phyloP scores from a whole-genome alignment of 768 basidiomycete genomes.

The Gloeostereum incarnatum region DNA sequence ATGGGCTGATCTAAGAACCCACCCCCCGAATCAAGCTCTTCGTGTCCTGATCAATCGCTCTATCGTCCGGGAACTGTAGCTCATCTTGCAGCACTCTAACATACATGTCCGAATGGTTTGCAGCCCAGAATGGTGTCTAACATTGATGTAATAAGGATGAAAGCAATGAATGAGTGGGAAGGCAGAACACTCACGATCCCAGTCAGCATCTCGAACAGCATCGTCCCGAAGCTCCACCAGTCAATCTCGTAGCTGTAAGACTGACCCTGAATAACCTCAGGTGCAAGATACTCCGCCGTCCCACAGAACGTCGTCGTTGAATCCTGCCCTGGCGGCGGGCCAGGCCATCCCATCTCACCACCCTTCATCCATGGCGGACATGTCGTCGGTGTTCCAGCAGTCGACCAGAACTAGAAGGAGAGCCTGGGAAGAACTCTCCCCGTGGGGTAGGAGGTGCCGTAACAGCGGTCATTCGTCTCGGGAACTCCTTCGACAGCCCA shows the following conservation, averaged over 20 bases:
- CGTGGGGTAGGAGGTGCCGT: slow-evolving; percentile 54
- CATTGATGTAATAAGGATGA: slow-evolving; percentile 8
- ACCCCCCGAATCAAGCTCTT: slow-evolving; percentile 94
- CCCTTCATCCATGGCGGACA: slow-evolving; percentile 79
- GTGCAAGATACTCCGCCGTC: slow-evolving; percentile 94
- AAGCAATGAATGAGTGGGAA: slow-evolving; percentile 6
- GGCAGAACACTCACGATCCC: slow-evolving; percentile 67
- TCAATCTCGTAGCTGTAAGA: slow-evolving; percentile 92
- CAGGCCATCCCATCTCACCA: slow-evolving; percentile 52
- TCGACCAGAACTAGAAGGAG: too few relatives aligned
- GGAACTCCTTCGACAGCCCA: slow-evolving; percentile 88
- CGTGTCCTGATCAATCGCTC: slow-evolving; percentile 90
- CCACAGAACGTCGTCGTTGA: slow-evolving; percentile 87
- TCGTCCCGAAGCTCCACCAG: slow-evolving; percentile 98
- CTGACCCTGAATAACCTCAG: slow-evolving; percentile 90
- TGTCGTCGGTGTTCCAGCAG: too few relatives aligned
- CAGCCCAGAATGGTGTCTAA: slow-evolving; percentile 89
- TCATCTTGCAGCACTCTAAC: slow-evolving; percentile 87
- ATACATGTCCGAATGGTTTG: slow-evolving; percentile 94
- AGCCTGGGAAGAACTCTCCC: slow-evolving; percentile 48
- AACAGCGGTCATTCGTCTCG: slow-evolving; percentile 34
- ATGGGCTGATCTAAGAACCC: slow-evolving; percentile 19
- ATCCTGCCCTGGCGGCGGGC: slow-evolving; percentile 24
- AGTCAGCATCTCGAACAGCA: slow-evolving; percentile 95
- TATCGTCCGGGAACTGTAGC: slow-evolving; percentile 81